phyloP scores from a whole-genome alignment of 331 rosid genomes.

The Quercus tomentella region DNA sequence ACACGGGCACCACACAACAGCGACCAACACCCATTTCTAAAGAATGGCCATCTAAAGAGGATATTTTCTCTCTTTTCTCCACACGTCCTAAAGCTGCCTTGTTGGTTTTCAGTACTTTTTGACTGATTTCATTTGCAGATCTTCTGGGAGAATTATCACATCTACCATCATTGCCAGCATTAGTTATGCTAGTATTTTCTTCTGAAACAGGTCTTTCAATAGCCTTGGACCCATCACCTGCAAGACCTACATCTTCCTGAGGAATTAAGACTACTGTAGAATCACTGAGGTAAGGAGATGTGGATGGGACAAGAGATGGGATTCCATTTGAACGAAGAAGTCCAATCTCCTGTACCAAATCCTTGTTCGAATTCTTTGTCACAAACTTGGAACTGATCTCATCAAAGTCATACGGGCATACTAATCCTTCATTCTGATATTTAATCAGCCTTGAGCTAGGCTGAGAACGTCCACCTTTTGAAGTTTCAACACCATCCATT shows the following conservation, averaged over 20 bases:
- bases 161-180: conserved; percentile 22
- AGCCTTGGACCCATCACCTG: conserved; percentile 32
- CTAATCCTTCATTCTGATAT: conserved; percentile 59
- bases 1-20: conserved; percentile 76
- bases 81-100: conserved; percentile 32
- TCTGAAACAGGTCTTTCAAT: conserved; percentile 34
- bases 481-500: conserved; percentile 33
- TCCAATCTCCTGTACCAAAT: conserved; percentile 70
- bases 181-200: conserved; percentile 37
- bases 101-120: conserved; percentile 22
- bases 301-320: conserved; percentile 53
- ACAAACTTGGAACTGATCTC: conserved; percentile 72
- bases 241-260: conserved; percentile 35
- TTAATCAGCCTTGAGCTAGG: conserved; percentile 59
- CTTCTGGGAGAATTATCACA: conserved; percentile 32
- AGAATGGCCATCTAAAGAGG: conserved; percentile 33
- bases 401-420: conserved; percentile 71
- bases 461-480: conserved; percentile 37
- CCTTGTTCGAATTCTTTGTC: conserved; percentile 73
- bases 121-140: conserved; percentile 32
- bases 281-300: conserved; percentile 54
- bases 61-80: conserved; percentile 40
- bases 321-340: conserved; percentile 71
- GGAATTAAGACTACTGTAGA: conserved; percentile 29
- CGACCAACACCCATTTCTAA: conserved; percentile 43